These are phyloP conservation scores for Mycocentrospora acerina DNA, from an alignment of 2,329 filamentous ascomycete species.

Conservation along the genomic window DNA sequence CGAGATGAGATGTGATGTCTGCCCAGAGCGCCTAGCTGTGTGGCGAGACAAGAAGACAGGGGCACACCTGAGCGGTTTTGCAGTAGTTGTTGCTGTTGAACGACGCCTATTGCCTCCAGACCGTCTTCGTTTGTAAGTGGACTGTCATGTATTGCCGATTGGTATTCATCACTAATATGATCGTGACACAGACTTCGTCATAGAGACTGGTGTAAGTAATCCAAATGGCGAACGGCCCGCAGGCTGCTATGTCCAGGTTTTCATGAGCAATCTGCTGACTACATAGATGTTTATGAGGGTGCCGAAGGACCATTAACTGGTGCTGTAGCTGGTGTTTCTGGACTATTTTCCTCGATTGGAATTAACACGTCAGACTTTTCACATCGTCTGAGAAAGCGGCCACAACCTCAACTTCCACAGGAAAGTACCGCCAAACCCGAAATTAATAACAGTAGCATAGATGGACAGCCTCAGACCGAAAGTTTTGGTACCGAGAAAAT, in stretches of 20 bases:
- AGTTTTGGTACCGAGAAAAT: constrained; percentile 9
- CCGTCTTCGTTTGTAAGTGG: constrained; percentile 14
- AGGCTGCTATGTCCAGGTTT: no score
- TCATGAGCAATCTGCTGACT: constrained; percentile 2
- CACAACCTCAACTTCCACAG: not conserved
- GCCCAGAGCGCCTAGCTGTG: constrained; percentile 17
- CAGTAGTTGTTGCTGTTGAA: constrained; percentile 10
- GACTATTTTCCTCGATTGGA: constrained; percentile 8
- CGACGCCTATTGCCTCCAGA: constrained; percentile 8
- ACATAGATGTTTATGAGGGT: constrained; percentile 18
- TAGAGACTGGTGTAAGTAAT: constrained; percentile 20
- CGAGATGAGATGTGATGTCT: constrained; percentile 21
- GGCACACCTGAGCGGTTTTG: constrained; percentile 18
- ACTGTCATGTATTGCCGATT: not conserved
- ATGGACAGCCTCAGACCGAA: not conserved
- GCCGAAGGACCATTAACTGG: constrained; percentile 16
- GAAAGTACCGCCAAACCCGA: no score
- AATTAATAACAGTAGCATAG: no score
- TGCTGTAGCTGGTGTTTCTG: constrained; percentile 12
- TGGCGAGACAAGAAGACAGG: constrained; percentile 23
- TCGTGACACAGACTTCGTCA: constrained; percentile 12
- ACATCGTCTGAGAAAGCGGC: constrained; percentile 8
- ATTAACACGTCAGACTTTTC: constrained; percentile 15
- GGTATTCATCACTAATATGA: not conserved
- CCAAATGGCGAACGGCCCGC: no score